Conservation (phyloP, 345 rosid genomes). For the Passiflora organensis region DNA sequence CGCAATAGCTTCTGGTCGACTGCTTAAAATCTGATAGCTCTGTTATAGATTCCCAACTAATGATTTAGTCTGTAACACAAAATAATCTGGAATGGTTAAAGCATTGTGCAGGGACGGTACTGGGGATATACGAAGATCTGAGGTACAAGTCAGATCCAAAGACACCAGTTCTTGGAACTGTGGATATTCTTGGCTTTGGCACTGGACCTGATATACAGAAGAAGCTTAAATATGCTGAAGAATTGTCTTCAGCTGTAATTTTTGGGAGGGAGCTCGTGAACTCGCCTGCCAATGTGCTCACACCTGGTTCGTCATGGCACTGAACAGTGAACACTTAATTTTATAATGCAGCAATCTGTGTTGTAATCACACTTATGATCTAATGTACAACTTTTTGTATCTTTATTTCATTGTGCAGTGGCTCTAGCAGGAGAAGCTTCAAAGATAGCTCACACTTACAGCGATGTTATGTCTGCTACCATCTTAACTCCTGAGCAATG, state of each 20-base stretch:
- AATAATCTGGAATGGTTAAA: slow-evolving; percentile 8
- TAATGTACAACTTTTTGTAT: background rate
- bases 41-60: background rate
- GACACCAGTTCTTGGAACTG: slow-evolving; percentile 55
- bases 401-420: slow-evolving; percentile 38
- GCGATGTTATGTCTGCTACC: slow-evolving; percentile 73
- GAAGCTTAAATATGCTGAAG: slow-evolving; percentile 79
- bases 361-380: too few relatives aligned
- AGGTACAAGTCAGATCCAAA: slow-evolving; percentile 80
- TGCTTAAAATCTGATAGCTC: background rate
- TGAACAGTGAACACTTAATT: too few relatives aligned
- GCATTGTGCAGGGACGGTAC: slow-evolving; percentile 50
- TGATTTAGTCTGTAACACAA: background rate
- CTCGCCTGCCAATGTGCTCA: slow-evolving; percentile 93
- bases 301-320: slow-evolving; percentile 55
- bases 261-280: slow-evolving; percentile 83
- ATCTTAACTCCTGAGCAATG: slow-evolving; percentile 74
- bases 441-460: slow-evolving; percentile 57
- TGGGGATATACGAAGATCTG: slow-evolving; percentile 68
- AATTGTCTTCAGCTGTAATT: slow-evolving; percentile 65
- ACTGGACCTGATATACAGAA: slow-evolving; percentile 67
- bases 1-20: slow-evolving; percentile 73
- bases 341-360: too few relatives aligned
- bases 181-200: slow-evolving; percentile 84
- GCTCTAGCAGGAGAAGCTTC: slow-evolving; percentile 80